Conservation (phyloP, 2,329 filamentous ascomycete species). For the Fusarium solani-melongenae region DNA sequence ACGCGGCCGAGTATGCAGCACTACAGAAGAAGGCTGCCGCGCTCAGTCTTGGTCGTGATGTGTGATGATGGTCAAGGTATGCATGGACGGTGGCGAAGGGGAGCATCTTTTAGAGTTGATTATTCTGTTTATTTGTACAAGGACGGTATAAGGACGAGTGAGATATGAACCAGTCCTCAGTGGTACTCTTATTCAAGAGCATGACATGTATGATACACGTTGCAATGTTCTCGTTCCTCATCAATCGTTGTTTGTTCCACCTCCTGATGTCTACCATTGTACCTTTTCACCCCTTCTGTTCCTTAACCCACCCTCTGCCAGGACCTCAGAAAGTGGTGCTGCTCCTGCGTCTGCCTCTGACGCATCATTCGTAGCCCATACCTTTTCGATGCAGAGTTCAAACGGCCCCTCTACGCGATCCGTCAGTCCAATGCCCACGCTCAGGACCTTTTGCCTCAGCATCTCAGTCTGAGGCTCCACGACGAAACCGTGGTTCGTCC, state of each 20-base stretch:
- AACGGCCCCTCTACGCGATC: constrained; percentile 91
- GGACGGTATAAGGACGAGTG: constrained; percentile 12
- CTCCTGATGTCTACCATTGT: constrained; percentile 46
- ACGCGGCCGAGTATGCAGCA: constrained; percentile 72
- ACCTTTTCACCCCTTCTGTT: constrained; percentile 53
- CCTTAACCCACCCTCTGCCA: constrained; percentile 47
- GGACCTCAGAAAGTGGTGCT: too few relatives aligned
- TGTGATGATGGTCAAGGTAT: constrained; percentile 3
- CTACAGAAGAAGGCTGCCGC: constrained; percentile 57
- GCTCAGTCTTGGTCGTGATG: constrained; percentile 40
- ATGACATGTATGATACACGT: constrained; percentile 13
- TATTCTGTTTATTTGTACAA: constrained; percentile 32
- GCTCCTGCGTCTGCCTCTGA: constrained; percentile 42
- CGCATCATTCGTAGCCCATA: constrained; percentile 86
- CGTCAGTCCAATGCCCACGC: constrained; percentile 87
- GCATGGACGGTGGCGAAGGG: not conserved
- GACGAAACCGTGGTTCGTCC: constrained; percentile 92
- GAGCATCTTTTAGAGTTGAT: constrained; percentile 6
- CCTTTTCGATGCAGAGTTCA: constrained; percentile 83
- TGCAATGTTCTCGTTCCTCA: not conserved
- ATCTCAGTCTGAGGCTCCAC: constrained; percentile 94
- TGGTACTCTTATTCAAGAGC: not conserved
- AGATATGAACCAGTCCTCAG: not conserved
- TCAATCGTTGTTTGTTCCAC: not conserved
- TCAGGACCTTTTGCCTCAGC: constrained; percentile 85